Conservation (phyloP, 768 basidiomycete species). For the Mycena chlorophos region DNA sequence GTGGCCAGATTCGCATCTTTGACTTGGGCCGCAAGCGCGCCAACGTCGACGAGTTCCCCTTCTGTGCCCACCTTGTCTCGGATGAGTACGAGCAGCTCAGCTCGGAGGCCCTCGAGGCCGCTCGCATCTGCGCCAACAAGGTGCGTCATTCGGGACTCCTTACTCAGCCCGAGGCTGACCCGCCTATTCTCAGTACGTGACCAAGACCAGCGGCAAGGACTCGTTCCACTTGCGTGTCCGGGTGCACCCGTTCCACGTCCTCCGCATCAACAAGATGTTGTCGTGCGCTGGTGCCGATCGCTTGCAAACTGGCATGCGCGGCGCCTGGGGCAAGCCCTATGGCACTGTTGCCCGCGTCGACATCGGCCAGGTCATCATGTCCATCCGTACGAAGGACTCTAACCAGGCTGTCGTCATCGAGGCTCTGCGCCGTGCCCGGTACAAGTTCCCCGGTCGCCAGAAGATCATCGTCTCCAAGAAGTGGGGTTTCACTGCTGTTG, state of each 20-base stretch:
- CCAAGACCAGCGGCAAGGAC: conserved; percentile 97
- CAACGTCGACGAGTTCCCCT: conserved; percentile 96
- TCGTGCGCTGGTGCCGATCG: conserved; percentile 98
- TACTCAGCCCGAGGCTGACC: neutral
- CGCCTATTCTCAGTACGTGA: conserved; percentile 66
- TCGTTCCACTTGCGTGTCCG: conserved; percentile 98
- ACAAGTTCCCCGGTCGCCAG: conserved; percentile 99
- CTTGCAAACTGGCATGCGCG: conserved; percentile 97
- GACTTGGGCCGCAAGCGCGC: conserved; percentile 96
- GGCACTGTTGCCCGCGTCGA: conserved; percentile 94
- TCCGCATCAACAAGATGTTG: conserved; percentile 99
- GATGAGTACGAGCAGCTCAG: conserved; percentile 98
- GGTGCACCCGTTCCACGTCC: conserved; percentile 96
- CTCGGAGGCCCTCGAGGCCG: conserved; percentile 94
- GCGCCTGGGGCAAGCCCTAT: conserved; percentile 99
- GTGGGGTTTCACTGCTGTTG: conserved; percentile 98
- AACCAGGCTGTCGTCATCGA: conserved; percentile 91
- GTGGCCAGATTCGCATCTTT: conserved; percentile 88
- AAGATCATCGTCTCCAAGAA: conserved; percentile 97
- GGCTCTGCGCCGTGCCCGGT: conserved; percentile 94
- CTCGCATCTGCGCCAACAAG: conserved; percentile 99
- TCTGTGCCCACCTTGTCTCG: conserved; percentile 94
- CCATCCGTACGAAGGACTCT: conserved; percentile 86
- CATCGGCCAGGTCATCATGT: conserved; percentile 92
- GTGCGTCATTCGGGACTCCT: conserved; percentile 1